Evolutionary conservation across 2,329 filamentous ascomycete species (phyloP), one percentile per base, ranked within the genome.

Genomic region (Penicillium sp.): DNA sequence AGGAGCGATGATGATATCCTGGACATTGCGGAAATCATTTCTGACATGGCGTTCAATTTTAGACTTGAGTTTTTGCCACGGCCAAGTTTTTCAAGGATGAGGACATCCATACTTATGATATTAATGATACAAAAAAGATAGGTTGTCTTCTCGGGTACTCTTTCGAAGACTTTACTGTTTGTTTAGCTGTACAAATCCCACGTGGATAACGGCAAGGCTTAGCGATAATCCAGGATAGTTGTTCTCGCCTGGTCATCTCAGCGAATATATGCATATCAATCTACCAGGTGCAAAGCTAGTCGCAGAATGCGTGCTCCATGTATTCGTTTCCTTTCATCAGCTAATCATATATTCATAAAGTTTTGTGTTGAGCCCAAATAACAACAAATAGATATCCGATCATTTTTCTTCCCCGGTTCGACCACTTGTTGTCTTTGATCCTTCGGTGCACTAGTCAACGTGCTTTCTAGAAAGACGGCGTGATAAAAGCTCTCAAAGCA

Each of bases 401-500:
- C 11, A 2, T 41, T 22, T 41, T 41, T 21, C 19, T 22, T 41
- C 10, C 19, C 19, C 39, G 21, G 1, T 19, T n/a, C n/a, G 3
- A 37, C 5, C 35, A 37, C n/a, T 37, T 8, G 7, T 37, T 37
- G 35, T 7, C 16, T n/a, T 37, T 4, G 8, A 37, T 16, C 6
- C 6, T 10, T 19, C 2, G 3, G 11, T 7, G 16, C 4, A 22
- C 9, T 19, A 3, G n/a, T 22, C 13, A 37, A n/a, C 21, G 7
- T 24, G 6, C 5, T 46, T 35, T 16, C 29, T 46, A 56, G 31
- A 64, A 54, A 39, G 57, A 57, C 7, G 74, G 70, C 1, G 69
- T 48, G 48, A 79, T 70, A 57, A 77, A 80, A 5, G 76, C 76
- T 53, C 64, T 73, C 56, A 80, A 70, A 2, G 78, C 77, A 62